Evolutionary conservation across 768 basidiomycete genomes (phyloP), one percentile per base, ranked within the genome.

Genomic region (Leucogyrophana mollusca): DNA sequence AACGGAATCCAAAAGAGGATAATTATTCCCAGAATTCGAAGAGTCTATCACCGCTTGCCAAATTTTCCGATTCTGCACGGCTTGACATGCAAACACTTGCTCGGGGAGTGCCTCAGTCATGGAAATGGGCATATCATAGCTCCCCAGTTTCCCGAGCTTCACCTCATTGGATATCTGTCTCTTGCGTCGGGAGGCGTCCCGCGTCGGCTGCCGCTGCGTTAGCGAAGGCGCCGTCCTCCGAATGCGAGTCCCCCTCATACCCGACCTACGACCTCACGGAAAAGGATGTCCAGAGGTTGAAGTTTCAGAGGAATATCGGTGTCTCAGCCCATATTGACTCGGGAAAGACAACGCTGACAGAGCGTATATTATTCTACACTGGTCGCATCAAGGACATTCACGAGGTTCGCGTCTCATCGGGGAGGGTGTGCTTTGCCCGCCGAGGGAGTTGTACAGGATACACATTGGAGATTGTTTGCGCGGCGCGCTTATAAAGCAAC

Each of bases 271-370:
- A 69, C 3, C 71, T 90, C 53, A 75, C 85, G 1, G 81, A 83
- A 5, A 69, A 73, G 40, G 96, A 99, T 69, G 52, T 72, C 43
- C 59, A 69, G 48, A 75, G 88, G 9, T 76, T 97, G 34, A 69
- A 65, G 17, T 81, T 80, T 47, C 91, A 98, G 65, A 74, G 96
- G 53, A 99, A 99, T 65, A 95, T 99, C 50, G 96, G 96, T 54
- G 88, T 99, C 50, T 91, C 88, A 3, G 93, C 93, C 1, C 92
- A 94, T 60, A 94, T 94, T 54, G 92, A 96, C 66, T 94, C 94
- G 3, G 96, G 96, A 21, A 99, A 99, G 75, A 99, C 96, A 0
- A 99, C 96, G 2, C 69, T 98, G 55, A 98, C 96, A 22, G 96
- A 99, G 61, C 90, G 96, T 10, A 82, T 98, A 45, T 70, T 99